Conservation (phyloP, 116 monocot species). For the Posidonia oceanica region DNA sequence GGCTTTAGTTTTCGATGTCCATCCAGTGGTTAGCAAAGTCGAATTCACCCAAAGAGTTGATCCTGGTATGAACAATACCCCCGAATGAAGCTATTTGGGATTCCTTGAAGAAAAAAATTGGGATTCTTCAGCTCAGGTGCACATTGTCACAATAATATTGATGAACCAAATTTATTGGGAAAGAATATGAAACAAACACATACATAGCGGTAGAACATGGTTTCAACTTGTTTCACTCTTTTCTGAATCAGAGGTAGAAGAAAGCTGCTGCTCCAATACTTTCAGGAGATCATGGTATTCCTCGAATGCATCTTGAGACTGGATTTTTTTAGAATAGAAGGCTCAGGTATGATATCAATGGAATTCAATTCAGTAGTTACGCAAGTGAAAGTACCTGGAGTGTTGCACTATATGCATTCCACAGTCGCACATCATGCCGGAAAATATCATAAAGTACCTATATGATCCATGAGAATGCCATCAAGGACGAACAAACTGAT, state of each 20-base stretch:
- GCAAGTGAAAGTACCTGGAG: conserved; percentile 41
- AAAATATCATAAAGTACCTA: conserved; percentile 97
- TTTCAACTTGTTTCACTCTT: not conserved
- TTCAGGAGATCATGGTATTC: conserved; percentile 81
- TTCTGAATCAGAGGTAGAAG: conserved; percentile 21
- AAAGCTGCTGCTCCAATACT: conserved; percentile 66
- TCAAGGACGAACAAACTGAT: not conserved
- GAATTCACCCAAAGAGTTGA: no score
- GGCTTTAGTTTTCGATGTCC: no score
- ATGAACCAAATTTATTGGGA: conserved; percentile 1
- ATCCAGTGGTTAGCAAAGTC: no score
- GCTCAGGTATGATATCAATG: not conserved
- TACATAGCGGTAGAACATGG: not conserved
- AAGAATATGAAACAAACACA: not conserved
- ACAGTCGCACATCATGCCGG: conserved; percentile 75
- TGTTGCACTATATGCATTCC: conserved; percentile 87
- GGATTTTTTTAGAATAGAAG: conserved; percentile 12
- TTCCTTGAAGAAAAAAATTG: no score
- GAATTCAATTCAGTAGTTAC: not conserved
- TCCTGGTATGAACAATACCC: no score
- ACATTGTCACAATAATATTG: no score
- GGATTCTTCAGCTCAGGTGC: no score
- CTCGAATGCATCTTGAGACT: conserved; percentile 83
- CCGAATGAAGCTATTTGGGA: no score
- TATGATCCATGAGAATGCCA: not conserved